Conservation (phyloP, 2,329 filamentous ascomycete species). For the Aschersonia sp. region DNA sequence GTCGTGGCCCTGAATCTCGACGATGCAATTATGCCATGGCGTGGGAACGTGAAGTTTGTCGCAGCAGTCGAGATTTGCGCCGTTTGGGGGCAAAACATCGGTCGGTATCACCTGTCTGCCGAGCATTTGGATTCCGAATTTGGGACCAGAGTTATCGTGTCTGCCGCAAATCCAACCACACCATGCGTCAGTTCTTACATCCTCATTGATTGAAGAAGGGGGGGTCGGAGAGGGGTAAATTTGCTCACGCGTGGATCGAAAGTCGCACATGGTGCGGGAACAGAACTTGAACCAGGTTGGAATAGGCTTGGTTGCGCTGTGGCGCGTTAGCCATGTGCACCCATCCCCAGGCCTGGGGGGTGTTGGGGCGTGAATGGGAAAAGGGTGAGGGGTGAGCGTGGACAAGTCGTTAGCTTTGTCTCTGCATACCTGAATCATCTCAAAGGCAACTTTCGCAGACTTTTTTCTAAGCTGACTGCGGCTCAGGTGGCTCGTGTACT, state of each 20-base stretch:
- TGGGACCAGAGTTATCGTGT: slow-evolving; percentile 24
- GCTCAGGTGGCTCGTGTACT: slow-evolving; percentile 10
- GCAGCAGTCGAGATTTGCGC: slow-evolving; percentile 6
- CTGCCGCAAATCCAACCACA: slow-evolving; percentile 1
- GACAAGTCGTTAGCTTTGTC: neutral
- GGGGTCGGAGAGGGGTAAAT: neutral
- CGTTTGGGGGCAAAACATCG: slow-evolving; percentile 14
- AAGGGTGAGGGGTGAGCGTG: neutral
- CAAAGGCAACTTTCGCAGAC: slow-evolving; percentile 14
- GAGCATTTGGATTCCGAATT: slow-evolving; percentile 25
- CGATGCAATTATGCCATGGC: slow-evolving; percentile 27
- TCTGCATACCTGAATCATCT: slow-evolving; percentile 16
- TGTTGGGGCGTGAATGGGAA: neutral
- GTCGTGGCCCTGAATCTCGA: slow-evolving; percentile 10
- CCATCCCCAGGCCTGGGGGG: no score
- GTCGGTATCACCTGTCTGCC: slow-evolving; percentile 17
- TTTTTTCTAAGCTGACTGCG: slow-evolving; percentile 15
- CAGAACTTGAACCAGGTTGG: slow-evolving; percentile 29
- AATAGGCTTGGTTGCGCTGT: slow-evolving; percentile 30
- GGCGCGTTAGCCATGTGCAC: no score
- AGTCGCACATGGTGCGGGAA: slow-evolving; percentile 30
- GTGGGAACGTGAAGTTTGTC: slow-evolving; percentile 21
- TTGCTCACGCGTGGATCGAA: slow-evolving; percentile 28
- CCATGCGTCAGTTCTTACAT: neutral
- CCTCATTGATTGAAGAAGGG: neutral